Evolutionary conservation across 176 grass and related monocot species (phyloP), one percentile per base, ranked within the genome.

Genomic region (Microstegium vimineum): DNA sequence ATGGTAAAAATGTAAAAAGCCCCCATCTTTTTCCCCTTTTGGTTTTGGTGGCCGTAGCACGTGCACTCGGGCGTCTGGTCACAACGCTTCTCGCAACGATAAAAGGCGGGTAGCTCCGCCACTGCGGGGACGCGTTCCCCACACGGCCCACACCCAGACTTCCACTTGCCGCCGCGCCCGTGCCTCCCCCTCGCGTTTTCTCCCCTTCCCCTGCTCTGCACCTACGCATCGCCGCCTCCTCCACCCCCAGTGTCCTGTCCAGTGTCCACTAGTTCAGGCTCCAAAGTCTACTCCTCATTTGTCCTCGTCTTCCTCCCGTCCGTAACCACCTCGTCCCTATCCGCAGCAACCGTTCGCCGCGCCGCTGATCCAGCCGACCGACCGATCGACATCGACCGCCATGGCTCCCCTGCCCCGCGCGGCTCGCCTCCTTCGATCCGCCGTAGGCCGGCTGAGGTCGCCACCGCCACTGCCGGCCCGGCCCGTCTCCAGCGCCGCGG

Each of bases 211-310:
- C 52, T n/a, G 54, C 57, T 31, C 70, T 41, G 67, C 92, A 62
- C 61, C 82, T 26, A 78, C 86, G 92, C 76, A 74, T 89, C 92
- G 92, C 92, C 92, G 87, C 89, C 83, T 91, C 89, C 74, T 37
- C 38, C 10, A 3, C 10, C 28, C 4, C 3, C 23, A n/a, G n/a
- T 26, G 8, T 5, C 2, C 6, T n/a, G 16, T 4, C 22, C 52
- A 20, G 52, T 10, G 8, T 25, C n/a, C 25, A 65, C 33, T 6
- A 69, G 66, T 69, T 10, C 20, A 18, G 61, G 8, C 59, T 37
- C 62, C 49, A 22, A 26, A 57, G 34, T 45, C 9, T 66, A 73
- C 54, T 51, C 10, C 23, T 56, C 20, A n/a, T n/a, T n/a, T 10
- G 65, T 28, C 2, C 52, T n/a, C 15, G 5, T 71, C 32, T 33